A percentile compares a stretch with the other conserved stretches of the same genome.
Evolutionary conservation across 805 yeast genomes (phyloP).

Genomic region (Saturnispora saitoi): DNA sequence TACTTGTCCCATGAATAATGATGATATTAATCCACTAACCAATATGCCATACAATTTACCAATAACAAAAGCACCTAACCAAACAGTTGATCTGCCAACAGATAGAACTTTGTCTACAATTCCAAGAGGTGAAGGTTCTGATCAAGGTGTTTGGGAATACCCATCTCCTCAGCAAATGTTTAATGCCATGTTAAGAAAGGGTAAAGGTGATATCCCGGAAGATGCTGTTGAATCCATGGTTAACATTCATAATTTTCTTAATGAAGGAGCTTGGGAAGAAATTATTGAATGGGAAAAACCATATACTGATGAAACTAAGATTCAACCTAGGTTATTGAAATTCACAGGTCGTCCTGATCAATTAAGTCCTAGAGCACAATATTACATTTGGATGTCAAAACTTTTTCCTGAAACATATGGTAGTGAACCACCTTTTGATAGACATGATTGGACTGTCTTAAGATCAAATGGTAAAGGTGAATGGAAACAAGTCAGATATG

Average conservation of each 20-base stretch:
- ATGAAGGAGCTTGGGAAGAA: slow-evolving; percentile 97
- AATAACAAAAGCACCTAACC: slow-evolving; percentile 67
- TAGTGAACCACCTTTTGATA: slow-evolving; percentile 85
- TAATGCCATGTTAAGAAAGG: slow-evolving; percentile 93
- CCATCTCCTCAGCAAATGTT: slow-evolving; percentile 99
- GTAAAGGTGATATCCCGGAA: slow-evolving; percentile 85
- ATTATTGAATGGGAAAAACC: slow-evolving; percentile 85
- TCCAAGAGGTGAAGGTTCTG: slow-evolving; percentile 64
- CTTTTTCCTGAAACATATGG: slow-evolving; percentile 66
- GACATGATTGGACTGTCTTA: slow-evolving; percentile 97
- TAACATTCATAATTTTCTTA: slow-evolving; percentile 88
- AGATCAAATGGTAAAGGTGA: slow-evolving; percentile 44
- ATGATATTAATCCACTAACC: slow-evolving; percentile 67
- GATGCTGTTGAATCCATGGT: slow-evolving; percentile 97
- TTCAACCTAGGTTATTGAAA: slow-evolving; percentile 67
- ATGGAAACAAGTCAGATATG: slow-evolving; percentile 77
- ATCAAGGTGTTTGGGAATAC: slow-evolving; percentile 89
- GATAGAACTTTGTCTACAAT: slow-evolving; percentile 77
- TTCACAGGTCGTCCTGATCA: slow-evolving; percentile 92
- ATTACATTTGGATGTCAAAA: slow-evolving; percentile 56
- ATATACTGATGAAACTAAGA: slow-evolving; percentile 44
- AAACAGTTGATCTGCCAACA: slow-evolving; percentile 67
- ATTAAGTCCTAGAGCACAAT: slow-evolving; percentile 74
- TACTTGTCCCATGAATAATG: slow-evolving; percentile 31
- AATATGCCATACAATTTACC: slow-evolving; percentile 79